These are phyloP conservation scores for Rhizopogon vesiculosus DNA, from an alignment of 768 basidiomycete genomes.

Conservation along the genomic window DNA sequence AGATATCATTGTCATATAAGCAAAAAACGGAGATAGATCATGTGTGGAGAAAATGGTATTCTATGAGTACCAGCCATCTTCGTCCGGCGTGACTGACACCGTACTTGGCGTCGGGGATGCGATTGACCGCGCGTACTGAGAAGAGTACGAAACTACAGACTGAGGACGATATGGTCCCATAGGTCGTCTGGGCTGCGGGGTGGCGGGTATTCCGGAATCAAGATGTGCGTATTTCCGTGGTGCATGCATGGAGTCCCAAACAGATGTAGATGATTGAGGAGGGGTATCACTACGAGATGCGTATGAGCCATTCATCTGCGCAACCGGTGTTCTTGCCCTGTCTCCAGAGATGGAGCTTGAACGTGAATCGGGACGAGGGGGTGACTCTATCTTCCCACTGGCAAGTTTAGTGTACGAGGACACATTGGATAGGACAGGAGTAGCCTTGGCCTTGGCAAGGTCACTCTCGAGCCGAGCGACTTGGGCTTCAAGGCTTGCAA, in stretches of 20 bases:
- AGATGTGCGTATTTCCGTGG: constrained; percentile 24
- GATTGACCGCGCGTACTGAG: constrained; percentile 27
- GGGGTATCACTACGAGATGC: constrained; percentile 40
- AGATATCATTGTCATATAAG: constrained; percentile 5
- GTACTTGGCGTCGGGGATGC: constrained; percentile 76
- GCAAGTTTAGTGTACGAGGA: constrained; percentile 37
- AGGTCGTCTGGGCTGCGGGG: constrained; percentile 6
- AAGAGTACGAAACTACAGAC: neutral
- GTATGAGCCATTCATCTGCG: constrained; percentile 26
- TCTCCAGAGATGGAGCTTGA: constrained; percentile 53
- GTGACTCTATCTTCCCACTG: constrained; percentile 30
- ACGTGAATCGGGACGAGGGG: constrained; percentile 71
- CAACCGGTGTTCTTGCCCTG: constrained; percentile 49
- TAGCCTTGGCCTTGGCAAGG: constrained; percentile 42
- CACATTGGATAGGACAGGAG: constrained; percentile 22
- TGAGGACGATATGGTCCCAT: constrained; percentile 6
- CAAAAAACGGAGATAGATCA: constrained; percentile 9
- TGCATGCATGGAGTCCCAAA: constrained; percentile 72
- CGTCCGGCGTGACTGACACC: constrained; percentile 64
- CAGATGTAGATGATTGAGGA: constrained; percentile 35
- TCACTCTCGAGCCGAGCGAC: constrained; percentile 54
- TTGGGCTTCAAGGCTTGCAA: constrained; percentile 57
- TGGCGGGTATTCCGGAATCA: constrained; percentile 9
- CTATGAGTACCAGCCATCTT: constrained; percentile 78
- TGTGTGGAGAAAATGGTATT: neutral